Conservation (phyloP, 768 basidiomycete genomes). For the Auricularia heimuer region DNA sequence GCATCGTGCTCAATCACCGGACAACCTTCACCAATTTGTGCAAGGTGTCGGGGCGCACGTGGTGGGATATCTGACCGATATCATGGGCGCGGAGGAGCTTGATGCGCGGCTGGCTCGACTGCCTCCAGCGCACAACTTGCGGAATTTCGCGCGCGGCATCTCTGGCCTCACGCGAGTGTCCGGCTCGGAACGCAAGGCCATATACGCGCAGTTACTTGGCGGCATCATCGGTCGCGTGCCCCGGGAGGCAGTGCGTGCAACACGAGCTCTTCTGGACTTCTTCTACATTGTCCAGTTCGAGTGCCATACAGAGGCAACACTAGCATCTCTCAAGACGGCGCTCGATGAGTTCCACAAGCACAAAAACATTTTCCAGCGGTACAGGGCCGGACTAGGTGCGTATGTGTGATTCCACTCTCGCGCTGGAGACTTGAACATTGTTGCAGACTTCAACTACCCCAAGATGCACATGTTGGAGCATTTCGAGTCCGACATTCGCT, state of each 20-base stretch:
- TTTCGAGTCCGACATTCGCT: conserved; percentile 22
- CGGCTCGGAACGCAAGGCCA: conserved; percentile 7
- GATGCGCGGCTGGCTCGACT: conserved; percentile 8
- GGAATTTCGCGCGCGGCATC: conserved; percentile 10
- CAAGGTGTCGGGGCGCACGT: conserved; percentile 12
- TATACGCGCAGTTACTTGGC: conserved; percentile 2
- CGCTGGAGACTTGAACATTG: neutral
- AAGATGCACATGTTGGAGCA: conserved; percentile 32
- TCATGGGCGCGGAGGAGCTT: conserved; percentile 19
- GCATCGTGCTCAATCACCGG: conserved; percentile 9
- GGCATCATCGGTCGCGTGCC: neutral
- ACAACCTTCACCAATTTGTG: conserved; percentile 14
- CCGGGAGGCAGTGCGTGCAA: conserved; percentile 9
- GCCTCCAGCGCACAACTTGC: conserved; percentile 4
- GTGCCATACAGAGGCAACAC: neutral
- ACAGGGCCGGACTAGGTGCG: conserved; percentile 20
- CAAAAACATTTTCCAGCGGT: conserved; percentile 18
- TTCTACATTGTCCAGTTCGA: neutral
- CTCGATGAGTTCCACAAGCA: neutral
- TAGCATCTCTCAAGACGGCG: neutral
- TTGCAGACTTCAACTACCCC: conserved; percentile 28
- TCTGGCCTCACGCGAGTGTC: conserved; percentile 6
- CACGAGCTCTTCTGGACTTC: conserved; percentile 17
- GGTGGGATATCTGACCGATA: neutral
- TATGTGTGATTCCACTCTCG: neutral